Base-by-base conservation (phyloP, 805 yeast species). In the Candida qinlingensis region DNA sequence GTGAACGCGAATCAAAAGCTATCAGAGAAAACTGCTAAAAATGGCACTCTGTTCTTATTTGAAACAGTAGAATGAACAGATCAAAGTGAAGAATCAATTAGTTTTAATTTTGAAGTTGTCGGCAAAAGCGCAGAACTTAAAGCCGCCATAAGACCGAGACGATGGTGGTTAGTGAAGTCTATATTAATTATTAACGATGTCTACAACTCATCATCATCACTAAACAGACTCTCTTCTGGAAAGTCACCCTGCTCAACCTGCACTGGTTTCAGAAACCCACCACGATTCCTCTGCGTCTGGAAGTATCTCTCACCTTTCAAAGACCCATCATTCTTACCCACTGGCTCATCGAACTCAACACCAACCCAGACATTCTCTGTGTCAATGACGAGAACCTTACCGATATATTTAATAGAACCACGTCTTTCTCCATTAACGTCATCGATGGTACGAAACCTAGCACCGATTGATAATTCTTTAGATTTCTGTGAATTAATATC, bases 301-400 rank as follows among this genome's bases (percentile, higher is more conserved):
- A 92, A 91, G 54, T 86, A 76, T 35, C 72, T 58, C 1, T 56
- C 62, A 0, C 87, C 90, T 35, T 80, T 78, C 37, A 89, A 69
- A 25, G 79, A 67, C 0, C 98, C 98, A 60, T 88, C 80, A 59
- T 91, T 88, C 63, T 85, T 88, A 5, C 98, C 98, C 7, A 77
- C 76, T 0, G 97, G 92, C 55, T 86, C 89, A 56, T 87, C 94
- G 47, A 90, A 81, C 56, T 83, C 87, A 4, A 92, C 77, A 0
- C 97, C 98, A 31, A 87, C 76, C 97, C 97, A 92, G 1, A 66
- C 55, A 19, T 70, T 76, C 72, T 75, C 28, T 55, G 53, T 11
- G 42, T 80, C 82, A 43, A 90, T 76, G 37, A 75, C 80, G 0
- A 79, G 72, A 1, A 92, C 79, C 37, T 65, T 67, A 3, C 98